Base-by-base conservation (phyloP, 805 yeast species). In the Clavispora phyllophila region DNA sequence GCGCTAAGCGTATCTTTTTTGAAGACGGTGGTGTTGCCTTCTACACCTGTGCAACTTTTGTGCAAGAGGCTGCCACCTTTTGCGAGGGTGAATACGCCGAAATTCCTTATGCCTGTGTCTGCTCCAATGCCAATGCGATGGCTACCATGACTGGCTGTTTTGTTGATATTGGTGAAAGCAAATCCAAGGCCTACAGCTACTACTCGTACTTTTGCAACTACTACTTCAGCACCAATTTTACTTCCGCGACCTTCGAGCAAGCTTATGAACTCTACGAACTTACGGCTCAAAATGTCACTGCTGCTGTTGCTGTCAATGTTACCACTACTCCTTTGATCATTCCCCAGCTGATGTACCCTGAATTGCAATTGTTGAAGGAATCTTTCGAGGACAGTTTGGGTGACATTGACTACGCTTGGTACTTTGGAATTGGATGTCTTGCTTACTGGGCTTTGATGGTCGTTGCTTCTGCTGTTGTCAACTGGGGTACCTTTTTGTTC, bases 211-310 rank as follows among this genome's bases (percentile, higher is more conserved):
- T 18, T 8, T 37, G 40, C 18, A 15, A 18, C 9, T 9, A 3
- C 2, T 8, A 22, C 14, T 37, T 17, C 31, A 12, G 14, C 17
- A 72, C 78, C 39, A 68, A 71, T 54, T 73, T 82, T 51, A 86
- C 95, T 1, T 67, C 86, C 37, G 95, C 95, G 34, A 83, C 93
- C 1, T 68, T 88, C 18, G 27, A 15, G 42, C 86, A 82, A 9
- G 26, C 19, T 9, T 19, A 26, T 19, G 2, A 20, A n/a, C 33
- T 14, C n/a, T 36, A 55, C 44, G 56, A 59, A 39, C 39, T 41
- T 5, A 40, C 37, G 23, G 37, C 37, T 3, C 25, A 42, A 32
- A 39, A 53, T 63, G 4, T 50, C 42, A 44, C 34, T 45, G 13
- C 24, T 18, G 29, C 46, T 7, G 40, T 25, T 2, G 47, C 45